These are phyloP conservation scores for Collybia sordida DNA, from an alignment of 768 basidiomycete genomes.

Conservation along the genomic window DNA sequence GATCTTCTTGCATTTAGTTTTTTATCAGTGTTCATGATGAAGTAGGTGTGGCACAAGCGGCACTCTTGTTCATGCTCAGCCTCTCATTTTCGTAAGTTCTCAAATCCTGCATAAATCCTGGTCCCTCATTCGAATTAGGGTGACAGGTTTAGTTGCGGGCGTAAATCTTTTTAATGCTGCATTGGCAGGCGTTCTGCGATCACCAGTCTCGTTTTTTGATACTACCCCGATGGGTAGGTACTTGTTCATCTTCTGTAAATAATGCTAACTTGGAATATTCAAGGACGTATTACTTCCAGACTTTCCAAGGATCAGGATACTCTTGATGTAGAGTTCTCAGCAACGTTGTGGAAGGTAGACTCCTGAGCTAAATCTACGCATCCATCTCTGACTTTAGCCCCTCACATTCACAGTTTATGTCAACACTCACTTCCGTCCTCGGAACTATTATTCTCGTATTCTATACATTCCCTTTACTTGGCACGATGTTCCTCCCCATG, in stretches of 20 bases:
- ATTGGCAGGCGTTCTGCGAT: constrained; percentile 53
- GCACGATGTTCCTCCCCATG: constrained; percentile 60
- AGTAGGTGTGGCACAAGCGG: constrained; percentile 45
- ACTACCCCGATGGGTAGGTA: constrained; percentile 62
- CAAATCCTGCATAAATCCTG: not conserved
- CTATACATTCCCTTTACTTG: constrained; percentile 67
- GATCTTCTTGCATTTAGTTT: not conserved
- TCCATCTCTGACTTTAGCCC: not conserved
- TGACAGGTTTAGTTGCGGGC: constrained; percentile 38
- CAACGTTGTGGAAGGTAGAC: constrained; percentile 44
- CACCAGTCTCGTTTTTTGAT: constrained; percentile 69
- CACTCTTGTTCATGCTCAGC: constrained; percentile 50
- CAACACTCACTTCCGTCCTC: constrained; percentile 41
- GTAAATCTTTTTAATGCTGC: constrained; percentile 55
- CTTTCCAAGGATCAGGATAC: constrained; percentile 64
- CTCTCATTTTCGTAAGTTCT: constrained; percentile 47
- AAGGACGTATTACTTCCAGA: constrained; percentile 56
- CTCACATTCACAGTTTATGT: constrained; percentile 30
- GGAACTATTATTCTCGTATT: constrained; percentile 63
- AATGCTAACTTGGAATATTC: not conserved
- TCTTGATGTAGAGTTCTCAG: constrained; percentile 48
- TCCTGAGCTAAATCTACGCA: not conserved
- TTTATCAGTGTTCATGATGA: not conserved
- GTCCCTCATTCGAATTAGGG: constrained; percentile 17
- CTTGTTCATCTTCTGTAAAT: not conserved